Evolutionary conservation across 805 yeast species (phyloP), one percentile per base, ranked within the genome.

Genomic region (Barnettozyma sucrosica): DNA sequence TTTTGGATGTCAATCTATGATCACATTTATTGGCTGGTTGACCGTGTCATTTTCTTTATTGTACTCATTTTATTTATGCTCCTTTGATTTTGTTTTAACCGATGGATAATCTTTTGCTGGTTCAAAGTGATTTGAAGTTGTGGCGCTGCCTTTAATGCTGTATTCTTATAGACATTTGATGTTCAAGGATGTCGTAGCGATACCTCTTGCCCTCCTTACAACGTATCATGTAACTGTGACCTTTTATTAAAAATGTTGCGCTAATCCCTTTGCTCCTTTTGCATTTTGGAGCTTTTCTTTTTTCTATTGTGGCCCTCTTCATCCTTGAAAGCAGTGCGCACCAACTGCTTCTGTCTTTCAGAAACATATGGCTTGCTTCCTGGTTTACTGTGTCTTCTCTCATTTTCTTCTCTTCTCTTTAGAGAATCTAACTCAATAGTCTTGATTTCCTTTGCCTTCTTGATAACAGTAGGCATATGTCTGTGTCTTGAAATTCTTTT

Each of bases 391-490:
- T 89, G 88, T 61, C 83, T 79, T 62, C 95, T 81, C 56, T 83
- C 83, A 62, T 93, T 93, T 48, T 78, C 83, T 63, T 89, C 95
- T 62, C 89, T 81, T 58, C 85, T 79, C 72, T 86, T 88, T 55
- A 88, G 66, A 36, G 93, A 76, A 43, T 76, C 79, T 36, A 81
- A 57, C 65, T 93, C 97, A 48, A 76, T 73, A 18, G 80, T 68
- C 71, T 93, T 92, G 64, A 87, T 88, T 51, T 90, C 96, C 37
- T 77, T 77, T 36, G 97, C 97, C 66, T 84, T 87, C 77, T 90
- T 92, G 55, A 93, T 79, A 43, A 84, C 86, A 50, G 71, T 70
- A 20, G 99, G 99, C 46, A 92, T 74, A 64, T 93, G 97, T 66
- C 99, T 81, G 69, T 93, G 98, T 66, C 90, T 80, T 25, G 89